Base-by-base conservation (phyloP, 495 filamentous ascomycete species). In the Penicillium angulare region DNA sequence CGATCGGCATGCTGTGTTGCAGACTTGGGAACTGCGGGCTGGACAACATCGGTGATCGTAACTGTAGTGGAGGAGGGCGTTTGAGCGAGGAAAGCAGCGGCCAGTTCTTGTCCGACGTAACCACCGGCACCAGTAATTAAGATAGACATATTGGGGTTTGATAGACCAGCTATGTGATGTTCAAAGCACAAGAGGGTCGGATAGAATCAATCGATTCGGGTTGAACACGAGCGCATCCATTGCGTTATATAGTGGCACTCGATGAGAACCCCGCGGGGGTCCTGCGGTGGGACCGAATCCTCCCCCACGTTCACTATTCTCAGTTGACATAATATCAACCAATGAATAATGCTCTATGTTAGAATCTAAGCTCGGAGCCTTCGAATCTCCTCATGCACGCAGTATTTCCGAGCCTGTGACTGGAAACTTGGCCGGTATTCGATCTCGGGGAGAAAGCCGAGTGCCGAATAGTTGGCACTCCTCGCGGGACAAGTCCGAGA, bases 121-220 rank as follows among this genome's bases (percentile, higher is more conserved):
- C 86, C 86, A 24, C 77, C 82, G 23, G 85, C 86, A 35, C 86
- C 86, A 24, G 86, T 88, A 62, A 89, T 84, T 67, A 89, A 78
- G 61, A 88, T 84, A 32, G 80, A 83, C 69, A 82, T 82, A 43
- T 33, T 54, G 39, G 15, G 34, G n/a, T n/a, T n/a, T n/a, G n/a
- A n/a, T n/a, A n/a, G 26, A 27, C 26, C 26, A 5, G 26, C 26
- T 65, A n/a, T n/a, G n/a, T n/a, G n/a, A n/a, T n/a, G n/a, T n/a
- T n/a, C n/a, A 20, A 42, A 23, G 16, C 8, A 33, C 12, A 29
- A 29, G 15, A 5, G 16, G 24, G 15, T 40, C 10, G 7, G 20
- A 3, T 4, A 23, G 9, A 27, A 22, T 24, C 12, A 29, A 29
- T 8, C 6, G 16, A 16, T 22, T 40, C 10, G 7, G 20, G 1